A percentile compares a stretch with the other conserved stretches of the same genome.
These are phyloP conservation scores for Arxiozyma slooffiae DNA, from an alignment of 1,139 yeast genomes.

Conservation along the genomic window DNA sequence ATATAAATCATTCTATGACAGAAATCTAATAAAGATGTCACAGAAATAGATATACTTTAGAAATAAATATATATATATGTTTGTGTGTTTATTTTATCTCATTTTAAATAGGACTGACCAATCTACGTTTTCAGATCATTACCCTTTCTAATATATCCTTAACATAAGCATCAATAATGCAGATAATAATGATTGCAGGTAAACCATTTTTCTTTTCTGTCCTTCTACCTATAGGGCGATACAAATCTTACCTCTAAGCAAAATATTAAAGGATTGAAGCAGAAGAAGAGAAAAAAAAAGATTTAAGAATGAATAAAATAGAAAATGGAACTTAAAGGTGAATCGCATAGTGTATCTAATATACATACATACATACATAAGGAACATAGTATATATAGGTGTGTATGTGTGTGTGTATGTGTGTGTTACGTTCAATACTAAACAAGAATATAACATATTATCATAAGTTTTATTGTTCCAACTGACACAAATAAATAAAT, in stretches of 20 bases:
- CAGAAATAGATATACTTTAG: neutral
- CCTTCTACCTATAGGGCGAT: neutral
- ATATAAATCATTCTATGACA: conserved; percentile 19
- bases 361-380: too few species aligned
- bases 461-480: too few species aligned
- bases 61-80: too few species aligned
- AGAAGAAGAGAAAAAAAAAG: neutral
- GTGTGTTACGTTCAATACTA: neutral
- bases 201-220: neutral
- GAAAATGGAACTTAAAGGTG: too few species aligned
- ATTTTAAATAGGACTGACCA: neutral
- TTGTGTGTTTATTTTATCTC: neutral
- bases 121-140: neutral
- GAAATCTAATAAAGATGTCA: conserved; percentile 11
- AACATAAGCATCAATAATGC: neutral
- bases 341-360: too few species aligned
- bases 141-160: too few species aligned
- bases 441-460: too few species aligned
- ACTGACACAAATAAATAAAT: too few species aligned
- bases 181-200: too few species aligned
- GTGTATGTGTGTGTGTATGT: neutral
- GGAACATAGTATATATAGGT: too few species aligned
- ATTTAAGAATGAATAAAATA: too few species aligned
- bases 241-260: too few species aligned
- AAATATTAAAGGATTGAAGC: neutral